phyloP scores from a whole-genome alignment of 306 rosid species.

The Cucumis cinereus region DNA sequence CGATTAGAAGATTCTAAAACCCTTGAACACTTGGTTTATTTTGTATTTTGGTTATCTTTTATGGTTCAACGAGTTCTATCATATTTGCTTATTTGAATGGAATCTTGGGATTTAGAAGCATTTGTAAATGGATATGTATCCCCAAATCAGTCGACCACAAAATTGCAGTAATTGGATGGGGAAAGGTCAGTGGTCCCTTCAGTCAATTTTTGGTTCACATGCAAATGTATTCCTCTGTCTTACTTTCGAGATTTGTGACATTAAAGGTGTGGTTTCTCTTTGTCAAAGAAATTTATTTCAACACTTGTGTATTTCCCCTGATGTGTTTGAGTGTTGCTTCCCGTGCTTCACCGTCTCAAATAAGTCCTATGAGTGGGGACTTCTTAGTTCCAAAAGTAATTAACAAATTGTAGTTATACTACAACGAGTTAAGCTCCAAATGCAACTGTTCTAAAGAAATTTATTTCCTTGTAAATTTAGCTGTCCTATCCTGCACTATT shows the following conservation, averaged over 20 bases:
- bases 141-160: background rate
- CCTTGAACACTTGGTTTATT: too few species aligned
- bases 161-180: background rate
- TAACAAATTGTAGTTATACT: background rate
- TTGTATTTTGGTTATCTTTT: too few species aligned
- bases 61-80: too few species aligned
- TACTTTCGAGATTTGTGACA: background rate
- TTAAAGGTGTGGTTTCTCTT: background rate
- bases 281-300: background rate
- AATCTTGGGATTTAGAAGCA: background rate
- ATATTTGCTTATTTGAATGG: background rate
- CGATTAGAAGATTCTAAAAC: too few species aligned
- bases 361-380: background rate
- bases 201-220: background rate
- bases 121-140: background rate
- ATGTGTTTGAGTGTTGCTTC: background rate
- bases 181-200: background rate
- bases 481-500: background rate
- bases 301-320: background rate
- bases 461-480: background rate
- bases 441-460: too few species aligned
- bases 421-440: background rate
- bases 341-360: background rate
- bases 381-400: background rate
- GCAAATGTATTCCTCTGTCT: background rate